A percentile compares a stretch with the other conserved stretches of the same genome.
Conservation (phyloP, 768 basidiomycete genomes). For the Sarcodon aspratus region DNA sequence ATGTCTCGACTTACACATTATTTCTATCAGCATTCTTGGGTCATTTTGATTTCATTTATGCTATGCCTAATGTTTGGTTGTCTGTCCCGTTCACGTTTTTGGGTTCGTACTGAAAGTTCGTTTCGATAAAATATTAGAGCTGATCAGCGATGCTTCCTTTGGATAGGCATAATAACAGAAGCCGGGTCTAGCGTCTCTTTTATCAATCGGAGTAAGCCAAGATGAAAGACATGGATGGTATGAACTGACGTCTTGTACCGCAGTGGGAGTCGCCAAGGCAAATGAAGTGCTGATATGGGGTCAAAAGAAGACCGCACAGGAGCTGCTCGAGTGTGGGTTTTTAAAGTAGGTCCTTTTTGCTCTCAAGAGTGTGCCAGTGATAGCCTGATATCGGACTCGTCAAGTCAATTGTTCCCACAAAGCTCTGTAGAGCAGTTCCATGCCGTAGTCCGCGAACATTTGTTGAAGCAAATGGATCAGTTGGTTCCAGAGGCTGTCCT, state of each 20-base stretch:
- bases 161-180: conserved; percentile 50
- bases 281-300: conserved; percentile 66
- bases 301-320: conserved; percentile 49
- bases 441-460: conserved; percentile 30
- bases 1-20: background rate
- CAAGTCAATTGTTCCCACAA: conserved; percentile 48
- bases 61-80: conserved; percentile 48
- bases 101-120: conserved; percentile 20
- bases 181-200: conserved; percentile 63
- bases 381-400: conserved; percentile 2
- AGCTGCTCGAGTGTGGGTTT: conserved; percentile 49
- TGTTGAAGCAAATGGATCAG: conserved; percentile 46
- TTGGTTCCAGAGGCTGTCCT: conserved; percentile 46
- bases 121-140: background rate
- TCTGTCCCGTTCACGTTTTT: conserved; percentile 60
- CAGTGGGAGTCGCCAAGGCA: conserved; percentile 60
- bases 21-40: conserved; percentile 43
- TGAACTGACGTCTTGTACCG: background rate
- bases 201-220: conserved; percentile 44
- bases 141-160: no score
- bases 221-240: background rate
- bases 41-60: conserved; percentile 67
- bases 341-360: conserved; percentile 36
- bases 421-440: conserved; percentile 45
- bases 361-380: background rate